Evolutionary conservation across 2,329 filamentous ascomycete species (phyloP), one percentile per base, ranked within the genome.

Genomic region (Neonectria coccinea): DNA sequence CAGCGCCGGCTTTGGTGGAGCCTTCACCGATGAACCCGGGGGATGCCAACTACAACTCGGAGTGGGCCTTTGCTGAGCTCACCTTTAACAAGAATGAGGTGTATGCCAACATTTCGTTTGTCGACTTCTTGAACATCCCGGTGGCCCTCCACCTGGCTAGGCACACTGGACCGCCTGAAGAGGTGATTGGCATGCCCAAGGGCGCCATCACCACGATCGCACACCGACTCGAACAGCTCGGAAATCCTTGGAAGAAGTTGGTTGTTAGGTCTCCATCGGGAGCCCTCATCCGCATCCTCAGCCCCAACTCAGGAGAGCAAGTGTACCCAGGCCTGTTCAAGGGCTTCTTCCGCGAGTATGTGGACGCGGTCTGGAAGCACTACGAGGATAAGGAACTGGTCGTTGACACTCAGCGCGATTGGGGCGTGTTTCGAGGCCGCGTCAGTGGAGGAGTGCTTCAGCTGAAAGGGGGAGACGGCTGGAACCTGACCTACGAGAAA

Each of bases 101-200:
- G 5, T 92, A 87, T 73, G 88, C 86, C 70, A 92, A 92, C 70
- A 89, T 94, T 71, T 88, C 84, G 66, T 90, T 91, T 75, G 92
- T 94, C 57, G 92, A 94, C 80, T 94, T 94, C 78, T 86, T 93
- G 66, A 81, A 82, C 70, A 75, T 91, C 22, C 69, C 90, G n/a
- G 84, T 91, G 56, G 84, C 86, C 1, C 82, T 90, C 67, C 75
- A 78, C 64, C 83, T 90, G 50, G 78, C 78, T 59, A 85, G 22
- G 22, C 83, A 65, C 80, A 75, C 12, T 77, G 48, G 86, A 84
- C 48, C 67, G 69, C 11, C 79, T 18, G 82, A 83, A 67, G 78
- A 74, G 16, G 86, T 88, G 10, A 75, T 77, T n/a, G 86, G 86
- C 25, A 76, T 88, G 66, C 81, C 82, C 2, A 56, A 76, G 39